A percentile compares a stretch with the other conserved stretches of the same genome.
These are phyloP conservation scores for Lichtheimia ramosa DNA, from an alignment of 371 early-diverging fungal species.

Conservation along the genomic window DNA sequence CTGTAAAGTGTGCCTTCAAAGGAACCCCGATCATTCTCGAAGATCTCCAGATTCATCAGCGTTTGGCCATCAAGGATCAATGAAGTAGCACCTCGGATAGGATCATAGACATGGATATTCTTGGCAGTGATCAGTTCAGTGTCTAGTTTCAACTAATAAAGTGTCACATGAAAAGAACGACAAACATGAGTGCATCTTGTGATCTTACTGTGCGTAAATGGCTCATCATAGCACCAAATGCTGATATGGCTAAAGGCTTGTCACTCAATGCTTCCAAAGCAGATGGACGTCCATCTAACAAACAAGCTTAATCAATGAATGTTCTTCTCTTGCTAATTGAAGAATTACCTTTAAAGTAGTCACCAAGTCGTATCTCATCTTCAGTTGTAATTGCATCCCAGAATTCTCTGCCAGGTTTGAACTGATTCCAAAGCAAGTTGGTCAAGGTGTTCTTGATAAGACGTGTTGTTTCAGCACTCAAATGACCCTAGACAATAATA, in stretches of 20 bases:
- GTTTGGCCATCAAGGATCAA: slow-evolving; percentile 95
- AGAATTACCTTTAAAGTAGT: slow-evolving; percentile 63
- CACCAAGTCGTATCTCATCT: slow-evolving; percentile 65
- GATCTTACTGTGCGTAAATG: slow-evolving; percentile 69
- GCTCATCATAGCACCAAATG: slow-evolving; percentile 80
- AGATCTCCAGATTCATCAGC: slow-evolving; percentile 91
- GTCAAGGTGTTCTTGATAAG: slow-evolving; percentile 71
- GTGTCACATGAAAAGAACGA: neutral
- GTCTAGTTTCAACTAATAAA: slow-evolving; percentile 78
- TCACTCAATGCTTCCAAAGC: slow-evolving; percentile 34
- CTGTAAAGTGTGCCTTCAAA: slow-evolving; percentile 85
- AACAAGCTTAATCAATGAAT: no score
- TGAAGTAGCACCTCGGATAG: slow-evolving; percentile 60
- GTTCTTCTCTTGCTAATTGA: no score
- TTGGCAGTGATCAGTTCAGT: slow-evolving; percentile 78
- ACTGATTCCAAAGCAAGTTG: slow-evolving; percentile 66
- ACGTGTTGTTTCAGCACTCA: slow-evolving; percentile 67
- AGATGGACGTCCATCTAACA: slow-evolving; percentile 29
- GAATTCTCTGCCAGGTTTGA: slow-evolving; percentile 81
- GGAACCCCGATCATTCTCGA: slow-evolving; percentile 81
- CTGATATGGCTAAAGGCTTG: slow-evolving; percentile 54
- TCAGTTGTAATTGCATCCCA: slow-evolving; percentile 74
- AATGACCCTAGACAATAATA: slow-evolving; percentile 37
- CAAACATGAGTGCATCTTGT: neutral
- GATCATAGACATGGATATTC: slow-evolving; percentile 80